Evolutionary conservation across 306 rosid genomes (phyloP).

Genomic region (Pueraria montana): DNA sequence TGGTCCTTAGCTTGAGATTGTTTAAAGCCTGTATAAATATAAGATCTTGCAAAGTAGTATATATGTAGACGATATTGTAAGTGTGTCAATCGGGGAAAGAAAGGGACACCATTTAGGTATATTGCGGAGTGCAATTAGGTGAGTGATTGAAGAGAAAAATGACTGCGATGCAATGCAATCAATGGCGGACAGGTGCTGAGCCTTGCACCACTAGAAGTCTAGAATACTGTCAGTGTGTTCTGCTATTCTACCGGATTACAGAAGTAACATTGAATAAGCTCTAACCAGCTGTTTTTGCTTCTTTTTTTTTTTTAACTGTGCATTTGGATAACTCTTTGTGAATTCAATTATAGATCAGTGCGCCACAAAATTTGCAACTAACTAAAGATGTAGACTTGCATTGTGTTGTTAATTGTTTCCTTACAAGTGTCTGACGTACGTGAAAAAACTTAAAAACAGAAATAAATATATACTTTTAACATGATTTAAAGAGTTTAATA

Average conservation of each 20-base stretch:
- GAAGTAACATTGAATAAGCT: background rate
- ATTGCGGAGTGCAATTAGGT: background rate
- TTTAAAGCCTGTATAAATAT: background rate
- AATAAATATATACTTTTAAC: no score
- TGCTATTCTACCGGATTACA: background rate
- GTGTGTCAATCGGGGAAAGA: no score
- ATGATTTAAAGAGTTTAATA: no score
- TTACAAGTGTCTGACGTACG: no score
- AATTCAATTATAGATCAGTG: background rate
- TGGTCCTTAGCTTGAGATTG: background rate
- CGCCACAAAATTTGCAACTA: background rate
- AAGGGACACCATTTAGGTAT: background rate
- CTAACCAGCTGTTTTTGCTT: background rate
- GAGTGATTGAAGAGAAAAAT: conserved; percentile 6
- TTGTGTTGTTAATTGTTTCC: background rate
- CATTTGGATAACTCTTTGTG: background rate
- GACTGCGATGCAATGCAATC: background rate
- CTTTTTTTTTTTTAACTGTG: background rate
- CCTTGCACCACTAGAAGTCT: conserved; percentile 2
- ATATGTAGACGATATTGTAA: background rate
- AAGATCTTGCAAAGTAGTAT: background rate
- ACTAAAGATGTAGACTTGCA: background rate
- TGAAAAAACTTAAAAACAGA: no score
- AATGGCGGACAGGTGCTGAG: background rate
- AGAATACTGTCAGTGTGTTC: background rate